Evolutionary conservation across 345 rosid species (phyloP), one percentile per base, ranked within the genome.

Genomic region (Arabidopsis arenosa): DNA sequence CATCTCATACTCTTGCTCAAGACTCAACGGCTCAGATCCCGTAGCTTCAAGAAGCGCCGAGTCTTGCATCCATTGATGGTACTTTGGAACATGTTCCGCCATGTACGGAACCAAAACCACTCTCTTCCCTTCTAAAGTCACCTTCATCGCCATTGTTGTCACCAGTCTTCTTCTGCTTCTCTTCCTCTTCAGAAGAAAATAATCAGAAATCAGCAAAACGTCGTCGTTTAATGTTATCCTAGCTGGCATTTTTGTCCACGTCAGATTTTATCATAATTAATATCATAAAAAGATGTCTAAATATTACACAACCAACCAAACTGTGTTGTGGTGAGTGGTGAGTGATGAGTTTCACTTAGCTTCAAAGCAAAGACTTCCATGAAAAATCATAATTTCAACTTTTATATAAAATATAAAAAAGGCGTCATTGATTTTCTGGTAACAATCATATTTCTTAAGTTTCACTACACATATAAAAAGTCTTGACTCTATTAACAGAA

Each of bases 31-130:
- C 79, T 92, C 96, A 52, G 99, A 92, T 37, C 91, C 96, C 8
- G 97, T 92, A 36, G 96, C 92, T 77, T 88, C 72, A 21, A 95
- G 99, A 18, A 92, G 93, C 53, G 75, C 68, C 4, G 92, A 86
- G 68, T 95, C 97, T 75, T 90, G 96, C 97, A 95, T 95, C 97
- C 98, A 92, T 0, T 82, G 51, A 63, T 92, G 99, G 83, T 90
- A 92, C 82, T 70, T 89, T 3, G 92, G 89, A 36, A 92, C 93
- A 79, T 95, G 99, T 2, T 84, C 88, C 66, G 74, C 82, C 93
- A 86, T 85, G 87, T 94, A 89, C 15, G 97, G 91, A 58, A 90
- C 93, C 74, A 94, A 78, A 8, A 89, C 79, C 70, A 83, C 93
- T 84, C 83, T 89, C 81, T 88, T 80, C 61, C 97, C 97, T 68